phyloP scores from a whole-genome alignment of 768 basidiomycete genomes.

The Dioszegia aurantiaca region DNA sequence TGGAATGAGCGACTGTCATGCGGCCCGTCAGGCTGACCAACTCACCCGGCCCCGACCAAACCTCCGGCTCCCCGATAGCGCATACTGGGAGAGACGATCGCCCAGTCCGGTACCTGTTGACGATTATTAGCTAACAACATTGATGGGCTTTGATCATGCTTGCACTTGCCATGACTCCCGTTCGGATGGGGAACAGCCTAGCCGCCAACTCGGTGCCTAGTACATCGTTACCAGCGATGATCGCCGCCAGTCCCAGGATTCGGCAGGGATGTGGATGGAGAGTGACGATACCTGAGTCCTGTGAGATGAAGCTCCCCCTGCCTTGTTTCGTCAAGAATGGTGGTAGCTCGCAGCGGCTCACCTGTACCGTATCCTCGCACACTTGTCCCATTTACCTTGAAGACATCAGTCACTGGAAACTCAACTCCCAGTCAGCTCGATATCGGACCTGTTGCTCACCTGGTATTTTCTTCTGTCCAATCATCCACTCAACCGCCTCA shows the following conservation, averaged over 20 bases:
- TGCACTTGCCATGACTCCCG: constrained; percentile 61
- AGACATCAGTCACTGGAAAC: constrained; percentile 32
- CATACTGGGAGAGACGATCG: constrained; percentile 60
- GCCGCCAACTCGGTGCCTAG: constrained; percentile 65
- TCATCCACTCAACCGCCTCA: constrained; percentile 28
- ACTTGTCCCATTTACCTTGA: constrained; percentile 24
- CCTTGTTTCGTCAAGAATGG: too few relatives aligned
- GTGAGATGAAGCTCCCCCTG: constrained; percentile 11
- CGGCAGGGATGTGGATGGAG: constrained; percentile 64
- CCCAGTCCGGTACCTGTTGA: constrained; percentile 69
- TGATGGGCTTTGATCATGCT: not conserved
- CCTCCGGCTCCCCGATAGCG: constrained; percentile 70
- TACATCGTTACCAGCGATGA: constrained; percentile 62
- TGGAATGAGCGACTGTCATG: too few relatives aligned
- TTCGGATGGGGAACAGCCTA: constrained; percentile 78
- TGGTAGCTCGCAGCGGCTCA: constrained; percentile 8
- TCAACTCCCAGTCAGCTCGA: constrained; percentile 23
- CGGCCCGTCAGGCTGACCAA: too few relatives aligned
- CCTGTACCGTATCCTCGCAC: constrained; percentile 32
- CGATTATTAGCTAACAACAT: not conserved
- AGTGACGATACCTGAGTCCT: constrained; percentile 59
- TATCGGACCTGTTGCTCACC: constrained; percentile 42
- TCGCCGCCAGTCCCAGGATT: constrained; percentile 55
- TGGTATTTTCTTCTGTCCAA: constrained; percentile 60
- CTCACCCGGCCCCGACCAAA: constrained; percentile 70